These are phyloP conservation scores for Xylariomycetidae sp. DNA, from an alignment of 2,329 filamentous ascomycete species.

Conservation along the genomic window DNA sequence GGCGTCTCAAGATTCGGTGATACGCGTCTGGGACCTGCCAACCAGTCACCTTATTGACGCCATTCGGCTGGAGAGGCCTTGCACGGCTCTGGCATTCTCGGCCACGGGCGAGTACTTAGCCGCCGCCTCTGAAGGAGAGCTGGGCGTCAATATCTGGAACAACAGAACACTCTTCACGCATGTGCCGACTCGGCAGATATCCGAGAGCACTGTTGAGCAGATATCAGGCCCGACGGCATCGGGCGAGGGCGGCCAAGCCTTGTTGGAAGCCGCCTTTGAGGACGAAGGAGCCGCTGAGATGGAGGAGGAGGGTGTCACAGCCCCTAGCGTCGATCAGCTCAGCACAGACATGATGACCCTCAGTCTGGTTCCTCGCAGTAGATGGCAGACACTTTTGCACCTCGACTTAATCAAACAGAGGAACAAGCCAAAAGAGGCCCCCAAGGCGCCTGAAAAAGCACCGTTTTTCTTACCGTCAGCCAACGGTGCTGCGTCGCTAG, in stretches of 20 bases:
- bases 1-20: conserved; percentile 70
- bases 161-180: conserved; percentile 90
- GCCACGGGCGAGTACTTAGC: conserved; percentile 90
- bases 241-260: conserved; percentile 70
- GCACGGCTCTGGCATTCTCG: conserved; percentile 82
- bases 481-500: conserved; percentile 25
- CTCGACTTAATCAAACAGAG: conserved; percentile 87
- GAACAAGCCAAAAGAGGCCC: conserved; percentile 89
- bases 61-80: conserved; percentile 71
- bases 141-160: conserved; percentile 94
- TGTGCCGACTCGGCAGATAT: conserved; percentile 77
- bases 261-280: conserved; percentile 72
- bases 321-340: conserved; percentile 66
- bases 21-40: conserved; percentile 91
- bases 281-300: conserved; percentile 42
- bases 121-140: conserved; percentile 71
- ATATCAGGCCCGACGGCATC: conserved; percentile 68
- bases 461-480: conserved; percentile 87
- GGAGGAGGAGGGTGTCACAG: conserved; percentile 48
- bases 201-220: conserved; percentile 64
- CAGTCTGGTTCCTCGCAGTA: conserved; percentile 79
- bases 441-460: conserved; percentile 87
- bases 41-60: conserved; percentile 94
- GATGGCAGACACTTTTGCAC: conserved; percentile 92
- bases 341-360: conserved; percentile 79